Evolutionary conservation across 2,329 filamentous ascomycete genomes (phyloP).

Genomic region (Scytalidium sp.): DNA sequence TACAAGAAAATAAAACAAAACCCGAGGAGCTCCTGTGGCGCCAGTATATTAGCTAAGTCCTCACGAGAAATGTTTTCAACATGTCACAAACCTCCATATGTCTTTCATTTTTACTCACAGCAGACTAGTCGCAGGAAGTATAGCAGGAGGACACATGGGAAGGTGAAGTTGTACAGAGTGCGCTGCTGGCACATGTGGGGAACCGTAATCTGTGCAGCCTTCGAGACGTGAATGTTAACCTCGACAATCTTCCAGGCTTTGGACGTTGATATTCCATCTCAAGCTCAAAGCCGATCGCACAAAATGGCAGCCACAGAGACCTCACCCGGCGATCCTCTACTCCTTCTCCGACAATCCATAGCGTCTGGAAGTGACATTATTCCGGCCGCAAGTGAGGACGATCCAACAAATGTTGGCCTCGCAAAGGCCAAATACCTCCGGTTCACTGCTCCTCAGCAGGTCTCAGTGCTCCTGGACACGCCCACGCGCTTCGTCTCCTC

Average conservation of each 20-base stretch:
- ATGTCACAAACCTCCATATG: too few species aligned
- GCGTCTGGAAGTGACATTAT: slow-evolving; percentile 66
- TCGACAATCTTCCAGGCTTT: neutral
- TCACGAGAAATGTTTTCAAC: too few species aligned
- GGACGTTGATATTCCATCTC: neutral
- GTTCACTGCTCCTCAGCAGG: slow-evolving; percentile 61
- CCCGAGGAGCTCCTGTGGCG: too few species aligned
- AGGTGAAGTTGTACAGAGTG: neutral
- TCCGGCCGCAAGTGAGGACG: slow-evolving; percentile 69
- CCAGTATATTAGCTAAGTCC: too few species aligned
- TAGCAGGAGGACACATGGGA: too few species aligned
- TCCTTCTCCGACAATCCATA: slow-evolving; percentile 82
- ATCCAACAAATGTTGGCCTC: slow-evolving; percentile 59
- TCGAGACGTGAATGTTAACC: neutral
- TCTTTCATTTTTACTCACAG: too few species aligned
- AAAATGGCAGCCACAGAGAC: slow-evolving; percentile 56
- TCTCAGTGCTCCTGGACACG: slow-evolving; percentile 65
- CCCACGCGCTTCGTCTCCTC: slow-evolving; percentile 86
- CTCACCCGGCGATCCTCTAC: slow-evolving; percentile 66
- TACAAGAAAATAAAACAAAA: too few species aligned
- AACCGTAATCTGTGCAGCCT: neutral
- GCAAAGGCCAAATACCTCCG: slow-evolving; percentile 75
- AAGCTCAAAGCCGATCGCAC: neutral
- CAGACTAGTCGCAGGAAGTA: too few species aligned
- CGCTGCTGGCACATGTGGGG: neutral